phyloP scores from a whole-genome alignment of 352 stramenopile genomes.

The Globisporangium viniferum region DNA sequence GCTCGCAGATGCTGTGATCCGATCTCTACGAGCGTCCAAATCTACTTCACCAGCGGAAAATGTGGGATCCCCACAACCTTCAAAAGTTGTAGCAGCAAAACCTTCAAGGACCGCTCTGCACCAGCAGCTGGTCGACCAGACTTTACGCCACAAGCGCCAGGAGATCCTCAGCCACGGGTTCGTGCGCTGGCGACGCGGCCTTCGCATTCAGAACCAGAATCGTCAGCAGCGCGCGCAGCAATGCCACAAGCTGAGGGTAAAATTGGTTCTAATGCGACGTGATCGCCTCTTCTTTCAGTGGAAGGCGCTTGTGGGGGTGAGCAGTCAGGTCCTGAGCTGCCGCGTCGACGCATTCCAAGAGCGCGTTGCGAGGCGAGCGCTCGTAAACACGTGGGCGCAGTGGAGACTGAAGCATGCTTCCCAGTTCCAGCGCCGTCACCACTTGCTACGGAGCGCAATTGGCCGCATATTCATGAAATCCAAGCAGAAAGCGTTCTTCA shows the following conservation, averaged over 20 bases:
- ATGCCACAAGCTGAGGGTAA: slow-evolving; percentile 14
- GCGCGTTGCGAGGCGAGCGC: slow-evolving; percentile 17
- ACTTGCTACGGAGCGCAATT: slow-evolving; percentile 3
- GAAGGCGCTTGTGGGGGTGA: slow-evolving; percentile 23
- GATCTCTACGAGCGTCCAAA: neutral
- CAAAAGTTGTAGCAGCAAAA: neutral
- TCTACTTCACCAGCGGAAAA: neutral
- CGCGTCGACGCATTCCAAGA: slow-evolving; percentile 48
- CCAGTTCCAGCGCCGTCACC: neutral
- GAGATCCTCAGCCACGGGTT: slow-evolving; percentile 40
- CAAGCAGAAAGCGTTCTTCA: slow-evolving; percentile 1
- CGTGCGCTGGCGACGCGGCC: slow-evolving; percentile 47
- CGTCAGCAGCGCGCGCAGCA: slow-evolving; percentile 32
- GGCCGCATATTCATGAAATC: neutral
- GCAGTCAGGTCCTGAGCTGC: slow-evolving; percentile 32
- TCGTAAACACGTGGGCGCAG: slow-evolving; percentile 25
- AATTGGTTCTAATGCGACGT: slow-evolving; percentile 27
- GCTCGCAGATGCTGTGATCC: slow-evolving; percentile 1
- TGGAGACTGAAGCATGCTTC: slow-evolving; percentile 17
- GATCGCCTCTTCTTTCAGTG: slow-evolving; percentile 38
- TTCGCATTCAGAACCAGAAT: slow-evolving; percentile 48
- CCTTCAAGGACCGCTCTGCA: slow-evolving; percentile 34
- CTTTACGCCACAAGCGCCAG: slow-evolving; percentile 34
- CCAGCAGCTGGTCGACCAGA: slow-evolving; percentile 60
- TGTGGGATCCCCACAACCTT: neutral